Conservation (phyloP, 1,139 yeast species). For the Kluyveromyces marxianus region DNA sequence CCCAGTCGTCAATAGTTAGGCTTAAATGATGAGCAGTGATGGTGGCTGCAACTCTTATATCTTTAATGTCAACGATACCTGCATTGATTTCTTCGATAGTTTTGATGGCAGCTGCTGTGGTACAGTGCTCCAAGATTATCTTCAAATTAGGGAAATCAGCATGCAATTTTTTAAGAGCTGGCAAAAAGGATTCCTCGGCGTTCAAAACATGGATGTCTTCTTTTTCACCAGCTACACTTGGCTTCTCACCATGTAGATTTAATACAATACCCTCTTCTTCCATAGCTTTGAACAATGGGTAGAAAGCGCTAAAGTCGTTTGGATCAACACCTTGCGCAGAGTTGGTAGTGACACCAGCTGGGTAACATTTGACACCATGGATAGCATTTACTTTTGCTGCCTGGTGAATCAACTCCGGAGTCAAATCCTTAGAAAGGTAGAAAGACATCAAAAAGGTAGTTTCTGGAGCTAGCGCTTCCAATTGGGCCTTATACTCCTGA, state of each 20-base stretch:
- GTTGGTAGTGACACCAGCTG: conserved; percentile 98
- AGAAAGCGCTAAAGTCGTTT: conserved; percentile 78
- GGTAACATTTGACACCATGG: conserved; percentile 88
- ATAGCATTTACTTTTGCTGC: conserved; percentile 72
- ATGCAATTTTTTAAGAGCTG: conserved; percentile 79
- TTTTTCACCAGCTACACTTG: conserved; percentile 44
- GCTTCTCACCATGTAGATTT: conserved; percentile 93
- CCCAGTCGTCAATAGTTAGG: conserved; percentile 90
- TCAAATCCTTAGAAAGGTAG: conserved; percentile 66
- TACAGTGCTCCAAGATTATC: conserved; percentile 90
- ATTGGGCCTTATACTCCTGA: conserved; percentile 54
- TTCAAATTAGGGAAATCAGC: conserved; percentile 76
- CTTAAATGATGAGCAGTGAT: conserved; percentile 93
- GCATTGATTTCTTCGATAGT: conserved; percentile 65
- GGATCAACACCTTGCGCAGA: conserved; percentile 91
- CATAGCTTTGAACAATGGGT: conserved; percentile 85
- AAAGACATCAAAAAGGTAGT: conserved; percentile 90
- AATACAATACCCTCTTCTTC: conserved; percentile 67
- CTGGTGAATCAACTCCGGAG: conserved; percentile 74
- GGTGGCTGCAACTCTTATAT: conserved; percentile 70
- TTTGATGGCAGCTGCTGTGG: conserved; percentile 81
- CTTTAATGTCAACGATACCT: conserved; percentile 34
- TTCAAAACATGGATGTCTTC: conserved; percentile 73
- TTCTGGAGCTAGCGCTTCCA: conserved; percentile 65
- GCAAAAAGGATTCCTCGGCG: conserved; percentile 88